Base-by-base conservation (phyloP, 805 yeast genomes). In the Lachancea fermentati region DNA sequence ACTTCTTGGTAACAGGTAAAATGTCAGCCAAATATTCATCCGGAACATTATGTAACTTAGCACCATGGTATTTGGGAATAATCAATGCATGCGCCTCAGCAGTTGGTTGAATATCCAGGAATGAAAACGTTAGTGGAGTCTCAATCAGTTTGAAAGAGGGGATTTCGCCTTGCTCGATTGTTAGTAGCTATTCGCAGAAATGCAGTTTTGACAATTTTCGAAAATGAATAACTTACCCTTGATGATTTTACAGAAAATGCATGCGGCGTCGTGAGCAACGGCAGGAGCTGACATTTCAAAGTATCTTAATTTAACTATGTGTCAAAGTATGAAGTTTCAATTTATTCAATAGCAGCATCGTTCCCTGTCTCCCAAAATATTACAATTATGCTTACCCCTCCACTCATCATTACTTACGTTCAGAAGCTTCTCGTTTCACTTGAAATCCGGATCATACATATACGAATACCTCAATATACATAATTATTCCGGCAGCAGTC, bases 31-130 rank as follows among this genome's bases (percentile, higher is more conserved):
- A 69, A 57, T 85, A 78, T 49, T 91, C 97, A 60, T 91, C 97
- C 2, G 97, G 96, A 36, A 91, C 68, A 60, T 87, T 80, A 69
- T 91, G 97, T 48, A 91, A 71, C 64, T 85, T 87, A 25, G 86
- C 96, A 36, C 96, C 97, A 62, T 89, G 97, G 63, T 76, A 76
- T 64, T 91, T 91, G 47, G 98, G 97, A 53, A 91, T 88, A 41
- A 91, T 78, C 54, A 91, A 68, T 24, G 91, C 77, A 61, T 91
- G 98, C 19, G 95, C 96, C 54, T 78, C 76, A 7, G 95, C 71
- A 13, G 91, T 85, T 47, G 98, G 97, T 52, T 87, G 93, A 57
- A 91, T 89, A 57, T 91, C 98, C 54, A 93, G 71, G 62, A 91
- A 93, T 0, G 97, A 86, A 57, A 73, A 85, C 2, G 86, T 66